phyloP scores from a whole-genome alignment of 371 early-diverging fungal genomes.

The Mortierella sp. region DNA sequence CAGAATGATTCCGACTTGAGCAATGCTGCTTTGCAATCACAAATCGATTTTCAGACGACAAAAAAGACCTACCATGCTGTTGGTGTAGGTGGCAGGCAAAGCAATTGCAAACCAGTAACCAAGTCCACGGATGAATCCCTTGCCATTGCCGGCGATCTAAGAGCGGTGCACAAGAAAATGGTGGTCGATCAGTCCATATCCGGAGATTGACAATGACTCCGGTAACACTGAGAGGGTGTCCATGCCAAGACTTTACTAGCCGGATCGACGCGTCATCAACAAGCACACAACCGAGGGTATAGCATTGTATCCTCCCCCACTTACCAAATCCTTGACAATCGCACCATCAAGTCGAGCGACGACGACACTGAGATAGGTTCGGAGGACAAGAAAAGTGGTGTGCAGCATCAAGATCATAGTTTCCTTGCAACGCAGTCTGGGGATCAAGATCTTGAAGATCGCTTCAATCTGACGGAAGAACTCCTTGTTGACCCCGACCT shows the following conservation, averaged over 20 bases:
- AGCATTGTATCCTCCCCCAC: background rate
- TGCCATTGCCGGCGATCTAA: slow-evolving; percentile 69
- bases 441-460: slow-evolving; percentile 79
- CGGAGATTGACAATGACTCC: too few species aligned
- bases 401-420: slow-evolving; percentile 82
- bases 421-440: slow-evolving; percentile 80
- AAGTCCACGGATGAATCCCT: slow-evolving; percentile 71
- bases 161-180: background rate
- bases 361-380: slow-evolving; percentile 92
- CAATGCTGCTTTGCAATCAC: slow-evolving; percentile 50
- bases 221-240: too few species aligned
- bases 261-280: background rate
- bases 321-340: slow-evolving; percentile 92
- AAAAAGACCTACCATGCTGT: slow-evolving; percentile 82
- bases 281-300: too few species aligned
- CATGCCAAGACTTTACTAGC: too few species aligned
- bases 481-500: slow-evolving; percentile 74
- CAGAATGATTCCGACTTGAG: background rate
- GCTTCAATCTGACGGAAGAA: slow-evolving; percentile 76
- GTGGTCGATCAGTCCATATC: background rate
- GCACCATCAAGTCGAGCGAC: slow-evolving; percentile 94
- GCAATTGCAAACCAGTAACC: slow-evolving; percentile 96
- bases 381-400: slow-evolving; percentile 85
- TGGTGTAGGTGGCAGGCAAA: slow-evolving; percentile 97
- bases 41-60: slow-evolving; percentile 27